phyloP scores from a whole-genome alignment of 129 eudicot genomes.

The Dittrichia graveolens region DNA sequence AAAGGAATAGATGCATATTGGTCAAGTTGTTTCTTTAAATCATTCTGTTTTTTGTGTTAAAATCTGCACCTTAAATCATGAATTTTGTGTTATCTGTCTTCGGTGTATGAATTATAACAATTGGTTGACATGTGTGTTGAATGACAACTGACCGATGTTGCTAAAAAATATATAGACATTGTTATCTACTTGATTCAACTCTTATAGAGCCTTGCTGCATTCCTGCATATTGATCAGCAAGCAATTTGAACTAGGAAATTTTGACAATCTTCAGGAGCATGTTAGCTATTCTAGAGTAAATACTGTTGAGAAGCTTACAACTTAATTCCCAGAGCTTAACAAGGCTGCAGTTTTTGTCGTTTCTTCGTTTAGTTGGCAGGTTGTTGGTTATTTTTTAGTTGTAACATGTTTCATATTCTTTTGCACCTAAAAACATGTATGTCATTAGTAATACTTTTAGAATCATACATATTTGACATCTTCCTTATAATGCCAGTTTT shows the following conservation, averaged over 20 bases:
- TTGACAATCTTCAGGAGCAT: constrained; percentile 63
- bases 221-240: constrained; percentile 75
- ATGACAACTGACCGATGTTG: constrained; percentile 2
- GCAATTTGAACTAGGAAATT: constrained; percentile 75
- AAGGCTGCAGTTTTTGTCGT: constrained; percentile 34
- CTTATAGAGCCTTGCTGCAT: constrained; percentile 74
- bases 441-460: no score
- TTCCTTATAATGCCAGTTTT: no score
- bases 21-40: background rate
- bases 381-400: background rate
- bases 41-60: background rate
- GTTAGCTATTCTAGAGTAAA: constrained; percentile 27
- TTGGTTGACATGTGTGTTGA: constrained; percentile 10
- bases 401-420: constrained; percentile 4
- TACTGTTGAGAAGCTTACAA: constrained; percentile 1
- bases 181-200: background rate
- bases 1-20: background rate
- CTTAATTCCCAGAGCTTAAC: constrained; percentile 25
- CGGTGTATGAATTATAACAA: background rate
- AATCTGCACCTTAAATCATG: background rate
- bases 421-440: background rate
- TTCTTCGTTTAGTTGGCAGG: background rate
- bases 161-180: constrained; percentile 14
- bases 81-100: constrained; percentile 11
- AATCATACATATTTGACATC: no score